A percentile compares a stretch with the other conserved stretches of the same genome.
Conservation (phyloP, 2,329 filamentous ascomycete genomes). For the Didymella exigua region DNA sequence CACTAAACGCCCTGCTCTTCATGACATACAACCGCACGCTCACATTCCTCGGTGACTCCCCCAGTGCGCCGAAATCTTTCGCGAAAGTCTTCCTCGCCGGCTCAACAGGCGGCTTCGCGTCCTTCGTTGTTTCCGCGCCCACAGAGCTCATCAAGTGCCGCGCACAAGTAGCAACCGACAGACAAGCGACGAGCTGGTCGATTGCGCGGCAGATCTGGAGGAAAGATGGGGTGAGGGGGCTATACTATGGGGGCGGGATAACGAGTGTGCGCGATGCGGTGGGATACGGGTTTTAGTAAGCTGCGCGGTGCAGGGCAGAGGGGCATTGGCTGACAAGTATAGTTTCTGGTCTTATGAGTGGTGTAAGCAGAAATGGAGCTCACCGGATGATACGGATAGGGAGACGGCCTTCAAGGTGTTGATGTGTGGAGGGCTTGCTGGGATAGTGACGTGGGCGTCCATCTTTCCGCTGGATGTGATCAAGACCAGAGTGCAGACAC, state of each 20-base stretch:
- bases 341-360: constrained; percentile 91
- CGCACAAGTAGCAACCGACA: constrained; percentile 67
- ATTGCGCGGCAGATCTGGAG: constrained; percentile 68
- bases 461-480: constrained; percentile 91
- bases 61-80: constrained; percentile 52
- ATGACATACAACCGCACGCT: constrained; percentile 89
- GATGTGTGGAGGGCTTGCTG: constrained; percentile 84
- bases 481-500: constrained; percentile 89
- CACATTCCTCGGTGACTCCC: constrained; percentile 57
- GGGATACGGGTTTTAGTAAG: constrained; percentile 92
- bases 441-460: constrained; percentile 85
- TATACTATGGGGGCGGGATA: constrained; percentile 81
- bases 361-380: constrained; percentile 64
- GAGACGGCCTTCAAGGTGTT: constrained; percentile 67
- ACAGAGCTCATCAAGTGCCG: constrained; percentile 92
- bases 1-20: constrained; percentile 88
- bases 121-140: constrained; percentile 83
- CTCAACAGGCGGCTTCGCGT: constrained; percentile 79
- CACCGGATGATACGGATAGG: constrained; percentile 53
- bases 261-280: constrained; percentile 84
- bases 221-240: constrained; percentile 66
- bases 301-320: constrained; percentile 2
- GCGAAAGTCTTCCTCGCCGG: constrained; percentile 79
- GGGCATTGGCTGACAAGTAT: background rate
- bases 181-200: constrained; percentile 59